phyloP scores from a whole-genome alignment of 768 basidiomycete species.

The Amanita subjunquillea region DNA sequence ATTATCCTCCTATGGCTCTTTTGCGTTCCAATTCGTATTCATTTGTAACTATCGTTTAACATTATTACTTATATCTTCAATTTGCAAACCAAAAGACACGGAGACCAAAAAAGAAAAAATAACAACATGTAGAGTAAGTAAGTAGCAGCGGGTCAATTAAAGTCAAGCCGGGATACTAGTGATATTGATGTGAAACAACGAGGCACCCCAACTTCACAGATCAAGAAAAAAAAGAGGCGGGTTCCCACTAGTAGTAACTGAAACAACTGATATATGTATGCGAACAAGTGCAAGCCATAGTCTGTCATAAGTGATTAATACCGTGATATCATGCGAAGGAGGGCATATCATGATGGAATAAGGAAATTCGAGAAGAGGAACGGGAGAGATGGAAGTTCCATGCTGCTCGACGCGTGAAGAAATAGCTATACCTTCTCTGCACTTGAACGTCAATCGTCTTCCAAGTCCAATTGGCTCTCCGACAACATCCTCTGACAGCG shows the following conservation, averaged over 20 bases:
- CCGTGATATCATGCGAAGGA: not conserved
- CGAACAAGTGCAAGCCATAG: not conserved
- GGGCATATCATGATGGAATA: not conserved
- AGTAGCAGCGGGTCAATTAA: too few relatives aligned
- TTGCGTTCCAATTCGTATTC: too few relatives aligned
- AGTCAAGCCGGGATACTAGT: too few relatives aligned
- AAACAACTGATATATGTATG: not conserved
- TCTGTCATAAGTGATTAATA: not conserved
- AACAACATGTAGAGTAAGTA: too few relatives aligned
- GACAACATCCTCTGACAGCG: not conserved
- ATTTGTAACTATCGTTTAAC: too few relatives aligned
- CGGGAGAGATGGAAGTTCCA: not conserved
- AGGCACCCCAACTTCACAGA: too few relatives aligned
- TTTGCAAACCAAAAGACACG: too few relatives aligned
- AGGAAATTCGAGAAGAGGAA: not conserved
- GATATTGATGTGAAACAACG: too few relatives aligned
- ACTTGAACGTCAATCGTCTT: not conserved
- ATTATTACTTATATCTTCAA: too few relatives aligned
- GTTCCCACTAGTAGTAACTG: not conserved
- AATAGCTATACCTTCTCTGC: not conserved
- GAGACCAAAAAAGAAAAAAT: too few relatives aligned
- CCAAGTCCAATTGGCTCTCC: not conserved
- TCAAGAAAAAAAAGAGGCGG: not conserved
- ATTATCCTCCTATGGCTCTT: too few relatives aligned
- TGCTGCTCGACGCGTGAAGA: not conserved